These are phyloP conservation scores for Backusella tuberculispora DNA, from an alignment of 192 early-diverging fungal species.

Conservation along the genomic window DNA sequence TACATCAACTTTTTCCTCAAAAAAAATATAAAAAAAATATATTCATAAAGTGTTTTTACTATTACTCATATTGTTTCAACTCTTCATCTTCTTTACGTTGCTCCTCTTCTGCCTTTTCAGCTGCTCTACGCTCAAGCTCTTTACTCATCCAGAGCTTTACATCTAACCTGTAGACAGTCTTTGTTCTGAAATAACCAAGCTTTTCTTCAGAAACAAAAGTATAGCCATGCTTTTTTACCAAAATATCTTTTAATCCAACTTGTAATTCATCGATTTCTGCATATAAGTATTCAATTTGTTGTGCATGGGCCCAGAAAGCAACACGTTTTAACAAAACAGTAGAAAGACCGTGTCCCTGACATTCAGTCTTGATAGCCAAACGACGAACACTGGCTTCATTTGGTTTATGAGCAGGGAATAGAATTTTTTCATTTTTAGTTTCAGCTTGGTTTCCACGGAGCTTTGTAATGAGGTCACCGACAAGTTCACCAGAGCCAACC, in stretches of 20 bases:
- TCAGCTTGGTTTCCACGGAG: not conserved
- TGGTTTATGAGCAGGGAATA: slow-evolving; percentile 29
- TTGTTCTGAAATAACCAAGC: slow-evolving; percentile 23
- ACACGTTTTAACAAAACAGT: slow-evolving; percentile 43
- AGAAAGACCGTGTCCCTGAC: slow-evolving; percentile 43
- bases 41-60: not conserved
- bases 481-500: slow-evolving; percentile 6
- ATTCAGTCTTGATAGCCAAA: slow-evolving; percentile 41
- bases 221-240: slow-evolving; percentile 40
- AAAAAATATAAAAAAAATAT: not conserved
- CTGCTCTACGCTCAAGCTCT: slow-evolving; percentile 12
- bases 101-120: slow-evolving; percentile 14
- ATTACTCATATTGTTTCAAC: slow-evolving; percentile 32
- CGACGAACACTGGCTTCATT: slow-evolving; percentile 43
- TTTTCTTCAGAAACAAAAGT: slow-evolving; percentile 26
- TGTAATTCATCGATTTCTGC: slow-evolving; percentile 45
- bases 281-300: slow-evolving; percentile 39
- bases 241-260: slow-evolving; percentile 15
- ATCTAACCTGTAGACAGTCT: slow-evolving; percentile 37
- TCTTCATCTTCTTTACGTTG: slow-evolving; percentile 33
- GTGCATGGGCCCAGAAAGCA: slow-evolving; percentile 39
- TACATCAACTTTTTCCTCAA: not conserved
- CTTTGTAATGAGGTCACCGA: not conserved
- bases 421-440: not conserved
- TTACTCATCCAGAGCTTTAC: slow-evolving; percentile 42